Evolutionary conservation across 225 moss, liverwort and hornwort genomes (phyloP), one percentile per base, ranked within the genome.

Genomic region (Sphagnum contortum): DNA sequence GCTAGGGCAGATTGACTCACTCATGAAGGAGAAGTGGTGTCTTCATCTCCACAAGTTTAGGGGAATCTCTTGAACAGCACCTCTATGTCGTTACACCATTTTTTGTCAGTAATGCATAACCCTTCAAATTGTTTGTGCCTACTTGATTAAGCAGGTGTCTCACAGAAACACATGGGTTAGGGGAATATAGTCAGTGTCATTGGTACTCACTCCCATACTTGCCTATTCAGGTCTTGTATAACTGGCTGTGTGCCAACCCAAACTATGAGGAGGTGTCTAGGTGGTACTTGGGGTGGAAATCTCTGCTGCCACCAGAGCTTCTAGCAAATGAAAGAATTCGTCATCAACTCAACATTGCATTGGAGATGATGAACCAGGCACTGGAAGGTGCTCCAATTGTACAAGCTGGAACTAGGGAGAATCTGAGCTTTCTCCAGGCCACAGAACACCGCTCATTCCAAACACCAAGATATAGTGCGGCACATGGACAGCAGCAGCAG

Each of bases 201-300:
- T 29, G 29, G 29, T 29, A 29, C 29, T 29, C 29, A 29, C 29
- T 29, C 29, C 29, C 29, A 52, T 52, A 5, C 9, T 52, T 52
- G 5, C 52, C 5, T 52, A 9, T 52, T 6, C 52, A 52, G 81
- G 85, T 89, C 12, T 68, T 94, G 45, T 85, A 83, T 68, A 85
- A 94, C 68, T 94, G 94, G 94, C 80, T 94, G 12, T 83, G 91
- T 60, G 83, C 89, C 46, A 87, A 83, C 63, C 94, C 91, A 44
- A 87, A 94, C 62, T 94, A 91, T 54, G 89, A 89, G 9, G 94
- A 94, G 74, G 85, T 94, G 9, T 81, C 85, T 45, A 83, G 80
- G 62, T 94, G 94, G 94, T 94, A 89, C 65, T 79, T 91, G 65
- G 89, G 89, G 47, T 94, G 94, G 94, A 94, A 94, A 57, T 83